These are phyloP conservation scores for Setomelanomma holmii DNA, from an alignment of 2,329 filamentous ascomycete genomes.

Conservation along the genomic window DNA sequence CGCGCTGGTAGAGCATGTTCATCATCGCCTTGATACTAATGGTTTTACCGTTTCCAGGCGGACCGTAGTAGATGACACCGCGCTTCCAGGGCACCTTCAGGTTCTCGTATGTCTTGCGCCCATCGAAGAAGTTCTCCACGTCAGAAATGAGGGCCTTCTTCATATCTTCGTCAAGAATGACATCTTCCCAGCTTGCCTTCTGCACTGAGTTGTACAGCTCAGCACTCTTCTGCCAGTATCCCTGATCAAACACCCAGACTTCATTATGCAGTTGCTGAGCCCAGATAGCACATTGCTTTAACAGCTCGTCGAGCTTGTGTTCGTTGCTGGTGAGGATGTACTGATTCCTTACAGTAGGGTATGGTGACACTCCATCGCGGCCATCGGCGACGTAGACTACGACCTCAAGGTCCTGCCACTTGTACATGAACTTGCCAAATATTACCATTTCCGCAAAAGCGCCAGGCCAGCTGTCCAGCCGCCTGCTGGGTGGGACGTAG, in stretches of 20 bases:
- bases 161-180: slow-evolving; percentile 71
- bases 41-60: slow-evolving; percentile 71
- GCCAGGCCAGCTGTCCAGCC: slow-evolving; percentile 48
- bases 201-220: slow-evolving; percentile 63
- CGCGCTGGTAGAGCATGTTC: slow-evolving; percentile 65
- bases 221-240: slow-evolving; percentile 67
- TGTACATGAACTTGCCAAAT: slow-evolving; percentile 56
- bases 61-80: slow-evolving; percentile 72
- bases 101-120: slow-evolving; percentile 63
- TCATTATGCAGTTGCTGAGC: slow-evolving; percentile 65
- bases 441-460: slow-evolving; percentile 47
- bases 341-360: slow-evolving; percentile 46
- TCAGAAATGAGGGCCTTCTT: slow-evolving; percentile 70
- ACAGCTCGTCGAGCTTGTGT: slow-evolving; percentile 56
- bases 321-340: slow-evolving; percentile 52
- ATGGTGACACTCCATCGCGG: slow-evolving; percentile 46
- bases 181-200: slow-evolving; percentile 66
- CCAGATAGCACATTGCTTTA: slow-evolving; percentile 64
- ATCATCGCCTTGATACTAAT: slow-evolving; percentile 75
- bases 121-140: slow-evolving; percentile 69
- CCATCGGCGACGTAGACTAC: slow-evolving; percentile 53
- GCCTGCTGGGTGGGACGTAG: slow-evolving; percentile 49
- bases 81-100: slow-evolving; percentile 75
- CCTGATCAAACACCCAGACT: slow-evolving; percentile 71
- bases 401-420: slow-evolving; percentile 54